Evolutionary conservation across 208 protist genomes (phyloP).

Genomic region (Leishmania guyanensis): DNA sequence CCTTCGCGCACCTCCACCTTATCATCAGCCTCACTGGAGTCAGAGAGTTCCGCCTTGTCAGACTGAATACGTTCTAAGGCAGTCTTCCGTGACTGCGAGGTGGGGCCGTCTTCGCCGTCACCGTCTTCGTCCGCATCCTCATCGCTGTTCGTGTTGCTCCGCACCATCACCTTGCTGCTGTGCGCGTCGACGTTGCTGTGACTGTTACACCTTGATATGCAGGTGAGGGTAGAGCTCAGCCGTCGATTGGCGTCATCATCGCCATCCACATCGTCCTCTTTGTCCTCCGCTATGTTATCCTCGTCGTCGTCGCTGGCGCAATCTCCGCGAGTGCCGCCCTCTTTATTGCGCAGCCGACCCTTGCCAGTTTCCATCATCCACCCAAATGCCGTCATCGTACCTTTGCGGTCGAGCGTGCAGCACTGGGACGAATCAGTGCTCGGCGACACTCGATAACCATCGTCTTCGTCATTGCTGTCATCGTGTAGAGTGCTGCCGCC

Average conservation of each 20-base stretch:
- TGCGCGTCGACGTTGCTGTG: neutral
- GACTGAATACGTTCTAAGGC: neutral
- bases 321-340: neutral
- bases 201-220: neutral
- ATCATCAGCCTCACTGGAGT: neutral
- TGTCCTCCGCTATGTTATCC: neutral
- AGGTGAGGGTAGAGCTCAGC: neutral
- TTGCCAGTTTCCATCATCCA: conserved; percentile 10
- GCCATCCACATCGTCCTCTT: neutral
- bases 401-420: neutral
- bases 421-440: neutral
- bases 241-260: neutral
- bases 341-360: neutral
- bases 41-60: neutral
- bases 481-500: neutral
- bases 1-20: neutral
- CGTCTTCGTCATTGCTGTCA: neutral
- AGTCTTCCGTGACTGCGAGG: neutral
- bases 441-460: too few species aligned
- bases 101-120: neutral
- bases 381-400: conserved; percentile 2
- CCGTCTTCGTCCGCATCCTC: neutral
- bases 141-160: neutral
- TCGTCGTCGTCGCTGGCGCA: neutral
- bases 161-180: neutral